These are phyloP conservation scores for Rubia peregrina DNA, from an alignment of 305 asterid species.

Conservation along the genomic window DNA sequence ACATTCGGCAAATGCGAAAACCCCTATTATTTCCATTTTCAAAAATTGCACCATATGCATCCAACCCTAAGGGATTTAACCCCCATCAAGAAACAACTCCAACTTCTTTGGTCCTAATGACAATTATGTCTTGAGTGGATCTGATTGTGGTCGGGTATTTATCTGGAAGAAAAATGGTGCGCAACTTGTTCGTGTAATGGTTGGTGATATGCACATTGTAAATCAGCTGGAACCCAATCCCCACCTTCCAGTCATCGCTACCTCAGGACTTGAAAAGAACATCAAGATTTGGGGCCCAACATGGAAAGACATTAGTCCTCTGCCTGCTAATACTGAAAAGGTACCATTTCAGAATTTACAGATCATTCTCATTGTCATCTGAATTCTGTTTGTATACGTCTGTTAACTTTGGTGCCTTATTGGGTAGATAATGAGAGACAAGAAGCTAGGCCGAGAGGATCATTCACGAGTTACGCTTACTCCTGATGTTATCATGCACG, in stretches of 20 bases:
- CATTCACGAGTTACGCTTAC: constrained; percentile 52
- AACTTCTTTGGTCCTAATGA: constrained; percentile 75
- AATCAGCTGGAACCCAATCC: constrained; percentile 80
- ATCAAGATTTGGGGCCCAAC: constrained; percentile 72
- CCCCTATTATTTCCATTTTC: too few relatives aligned
- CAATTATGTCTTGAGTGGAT: constrained; percentile 65
- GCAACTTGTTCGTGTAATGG: constrained; percentile 61
- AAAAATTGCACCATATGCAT: too few relatives aligned
- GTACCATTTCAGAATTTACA: constrained; percentile 21
- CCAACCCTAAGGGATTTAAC: too few relatives aligned
- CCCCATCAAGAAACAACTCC: too few relatives aligned
- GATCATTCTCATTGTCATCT: neutral
- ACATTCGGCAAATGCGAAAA: too few relatives aligned
- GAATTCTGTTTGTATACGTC: neutral
- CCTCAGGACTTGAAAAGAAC: constrained; percentile 65
- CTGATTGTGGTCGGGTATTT: constrained; percentile 78
- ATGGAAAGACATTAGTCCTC: constrained; percentile 39
- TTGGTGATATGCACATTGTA: constrained; percentile 58
- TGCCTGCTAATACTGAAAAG: constrained; percentile 54
- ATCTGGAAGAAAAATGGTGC: constrained; percentile 73
- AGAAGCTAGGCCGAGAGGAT: constrained; percentile 49
- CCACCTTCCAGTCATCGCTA: constrained; percentile 54
- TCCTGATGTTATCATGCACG: constrained; percentile 72
- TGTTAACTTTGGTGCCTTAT: constrained; percentile 7
- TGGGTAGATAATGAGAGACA: constrained; percentile 55